phyloP scores from a whole-genome alignment of 495 filamentous ascomycete genomes.

The Tuber calosporum region DNA sequence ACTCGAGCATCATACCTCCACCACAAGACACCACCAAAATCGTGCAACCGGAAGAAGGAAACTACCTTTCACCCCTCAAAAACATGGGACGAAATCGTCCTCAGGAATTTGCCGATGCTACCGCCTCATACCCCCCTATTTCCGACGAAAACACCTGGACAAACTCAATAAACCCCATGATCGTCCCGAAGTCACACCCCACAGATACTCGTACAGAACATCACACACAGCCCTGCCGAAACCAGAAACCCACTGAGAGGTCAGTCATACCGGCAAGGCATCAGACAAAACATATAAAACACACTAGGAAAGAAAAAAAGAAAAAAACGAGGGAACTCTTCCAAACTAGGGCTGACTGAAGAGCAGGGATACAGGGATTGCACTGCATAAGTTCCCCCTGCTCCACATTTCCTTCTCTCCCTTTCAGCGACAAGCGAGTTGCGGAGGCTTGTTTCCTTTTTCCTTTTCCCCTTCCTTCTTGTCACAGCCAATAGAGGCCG shows the following conservation, averaged over 20 bases:
- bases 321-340: background rate
- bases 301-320: background rate
- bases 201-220: background rate
- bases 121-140: background rate
- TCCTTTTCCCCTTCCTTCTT: too few species aligned
- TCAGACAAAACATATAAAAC: background rate
- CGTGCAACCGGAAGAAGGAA: background rate
- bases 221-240: background rate
- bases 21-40: background rate
- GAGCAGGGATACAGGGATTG: too few species aligned
- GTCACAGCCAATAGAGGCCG: too few species aligned
- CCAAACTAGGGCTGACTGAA: background rate
- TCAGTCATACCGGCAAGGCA: background rate
- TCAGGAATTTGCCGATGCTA: background rate
- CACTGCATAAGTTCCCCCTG: background rate
- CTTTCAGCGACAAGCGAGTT: background rate
- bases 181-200: background rate
- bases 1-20: background rate
- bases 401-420: too few species aligned
- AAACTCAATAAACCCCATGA: background rate
- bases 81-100: conserved; percentile 3
- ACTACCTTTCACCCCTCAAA: background rate
- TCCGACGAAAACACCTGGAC: background rate
- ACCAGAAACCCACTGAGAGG: background rate
- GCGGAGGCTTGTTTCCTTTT: background rate